Evolutionary conservation across 1,284 basidiomycete genomes (phyloP), one percentile per base, ranked within the genome.

Genomic region (Xanthoconium separans): DNA sequence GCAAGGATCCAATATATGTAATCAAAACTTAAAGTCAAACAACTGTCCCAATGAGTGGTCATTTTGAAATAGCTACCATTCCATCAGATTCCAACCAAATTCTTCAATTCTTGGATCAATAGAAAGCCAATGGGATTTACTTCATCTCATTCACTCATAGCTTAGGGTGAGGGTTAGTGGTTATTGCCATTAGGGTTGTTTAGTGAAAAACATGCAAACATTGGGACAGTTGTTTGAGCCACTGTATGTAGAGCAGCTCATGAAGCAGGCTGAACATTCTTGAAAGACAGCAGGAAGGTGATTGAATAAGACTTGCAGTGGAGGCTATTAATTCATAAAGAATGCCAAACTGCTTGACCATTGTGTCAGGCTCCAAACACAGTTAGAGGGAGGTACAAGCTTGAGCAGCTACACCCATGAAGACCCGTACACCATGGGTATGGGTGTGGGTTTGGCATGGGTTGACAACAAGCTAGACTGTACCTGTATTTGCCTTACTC

Each of bases 51-150:
- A 50, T 50, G n/a, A 36, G 31, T 15, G 12, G 18, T 44, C 16
- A 44, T 50, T 44, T 50, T 50, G 22, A 16, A 36, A 50, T 44
- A 18, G n/a, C 41, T 36, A n/a, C n/a, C 33, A 37, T 36, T 43
- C 8, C 10, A 27, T 37, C 15, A 13, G 37, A 29, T 43, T 41
- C 9, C 20, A 29, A 16, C 8, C 22, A n/a, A 34, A 34, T 46
- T 13, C 13, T 11, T 34, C 36, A 16, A 37, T 2, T 6, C 31
- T 13, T 33, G 31, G 31, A 15, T 7, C 31, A 0, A 33, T 33
- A 33, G 31, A 33, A 33, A 13, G 31, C 13, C 31, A 33, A 33
- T 6, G 6, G 31, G 11, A 33, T 13, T 10, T 33, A 33, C 31
- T 6, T 33, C 12, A 33, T 33, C 15, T 33, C 31, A 33, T 33